phyloP scores from a whole-genome alignment of 106 monocot genomes.

The Dendrobium catenatum region DNA sequence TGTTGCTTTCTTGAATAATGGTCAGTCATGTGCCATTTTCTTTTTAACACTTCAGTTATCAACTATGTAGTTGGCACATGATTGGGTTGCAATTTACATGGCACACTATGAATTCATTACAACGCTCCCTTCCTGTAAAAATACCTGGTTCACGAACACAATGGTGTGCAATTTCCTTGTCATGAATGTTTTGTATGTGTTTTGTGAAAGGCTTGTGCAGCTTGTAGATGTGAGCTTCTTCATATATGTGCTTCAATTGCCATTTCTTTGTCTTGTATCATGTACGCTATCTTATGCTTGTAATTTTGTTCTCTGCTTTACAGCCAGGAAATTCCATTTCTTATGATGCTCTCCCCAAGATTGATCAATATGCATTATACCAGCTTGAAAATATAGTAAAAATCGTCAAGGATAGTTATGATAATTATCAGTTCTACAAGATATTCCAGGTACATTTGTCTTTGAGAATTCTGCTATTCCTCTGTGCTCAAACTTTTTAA shows the following conservation, averaged over 20 bases:
- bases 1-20: neutral
- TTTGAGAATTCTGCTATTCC: neutral
- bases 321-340: conserved; percentile 60
- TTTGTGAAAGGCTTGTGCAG: neutral
- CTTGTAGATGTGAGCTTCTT: neutral
- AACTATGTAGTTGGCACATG: neutral
- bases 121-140: too few relatives aligned
- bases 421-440: conserved; percentile 92
- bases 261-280: neutral
- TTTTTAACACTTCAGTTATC: neutral
- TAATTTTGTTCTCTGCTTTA: conserved; percentile 5
- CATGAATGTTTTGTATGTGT: neutral
- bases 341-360: conserved; percentile 81
- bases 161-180: neutral
- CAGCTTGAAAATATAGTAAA: conserved; percentile 86
- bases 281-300: neutral
- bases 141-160: neutral
- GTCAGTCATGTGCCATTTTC: too few relatives aligned
- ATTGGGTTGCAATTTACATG: neutral
- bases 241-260: neutral
- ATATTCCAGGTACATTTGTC: conserved; percentile 70
- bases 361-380: conserved; percentile 86
- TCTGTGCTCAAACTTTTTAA: neutral
- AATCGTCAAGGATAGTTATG: conserved; percentile 65
- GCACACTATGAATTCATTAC: neutral